Evolutionary conservation across 2,329 filamentous ascomycete species (phyloP), one percentile per base, ranked within the genome.

Genomic region (Aspergillaceae sp.): DNA sequence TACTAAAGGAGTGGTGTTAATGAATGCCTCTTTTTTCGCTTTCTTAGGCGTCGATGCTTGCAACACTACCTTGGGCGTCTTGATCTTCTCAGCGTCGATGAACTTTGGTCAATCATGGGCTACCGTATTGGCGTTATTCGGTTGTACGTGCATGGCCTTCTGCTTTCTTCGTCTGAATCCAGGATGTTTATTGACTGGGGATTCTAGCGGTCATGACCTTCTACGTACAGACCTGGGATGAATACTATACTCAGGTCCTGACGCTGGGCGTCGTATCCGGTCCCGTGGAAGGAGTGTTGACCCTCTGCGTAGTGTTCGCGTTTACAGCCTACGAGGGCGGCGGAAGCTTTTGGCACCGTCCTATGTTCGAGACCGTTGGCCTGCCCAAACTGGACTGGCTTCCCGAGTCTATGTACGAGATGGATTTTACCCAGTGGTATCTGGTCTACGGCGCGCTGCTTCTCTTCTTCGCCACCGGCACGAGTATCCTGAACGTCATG

Each of bases 171-270:
- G 4, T 10, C 7, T 43, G 33, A 19, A 43, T 42, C 2, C 11
- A 8, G 9, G 19, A 19, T n/a, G 35, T 8, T 26, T 29, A 43
- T 46, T 58, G 40, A 56, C 42, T 27, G 38, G 8, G 19, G 19
- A 19, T 19, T 32, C 30, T 44, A 88, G 84, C 86, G 5, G 80
- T 91, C 48, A 75, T 94, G 58, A 96, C 92, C n/a, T 98, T 98
- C 69, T 97, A 97, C 67, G 85, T 97, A 37, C 92, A 97, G 67
- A 97, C 92, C 32, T 98, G 92, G 92, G 92, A 98, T 63, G 92
- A 97, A 67, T 98, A 97, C 71, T 91, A 97, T 71, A 98, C 92
- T 43, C 90, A 96, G 68, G 92, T 90, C 3, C 79, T 98, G 41
- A 96, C 89, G 1, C 79, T 98, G 4, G 92, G 92, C 48, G 73